Conservation (phyloP, 1,284 basidiomycete species). For the Paramarasmius palmivorus region DNA sequence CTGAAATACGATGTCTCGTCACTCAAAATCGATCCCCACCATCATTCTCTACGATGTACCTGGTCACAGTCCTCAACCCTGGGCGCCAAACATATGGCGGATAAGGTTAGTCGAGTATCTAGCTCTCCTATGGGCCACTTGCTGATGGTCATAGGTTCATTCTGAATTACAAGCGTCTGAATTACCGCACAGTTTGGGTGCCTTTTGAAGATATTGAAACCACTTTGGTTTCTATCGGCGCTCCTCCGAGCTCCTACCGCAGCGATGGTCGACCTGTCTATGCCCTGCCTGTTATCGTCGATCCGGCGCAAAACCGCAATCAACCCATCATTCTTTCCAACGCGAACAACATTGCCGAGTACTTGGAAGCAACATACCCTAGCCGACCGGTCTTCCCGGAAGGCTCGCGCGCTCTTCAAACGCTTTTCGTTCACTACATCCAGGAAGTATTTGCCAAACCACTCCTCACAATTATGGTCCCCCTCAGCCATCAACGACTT, state of each 20-base stretch:
- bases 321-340: conserved; percentile 53
- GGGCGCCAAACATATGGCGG: conserved; percentile 75
- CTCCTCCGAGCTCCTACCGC: conserved; percentile 51
- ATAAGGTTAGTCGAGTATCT: conserved; percentile 27
- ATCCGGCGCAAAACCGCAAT: conserved; percentile 37
- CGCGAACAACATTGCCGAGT: conserved; percentile 64
- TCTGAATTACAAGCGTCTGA: conserved; percentile 70
- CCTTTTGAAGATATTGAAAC: conserved; percentile 67
- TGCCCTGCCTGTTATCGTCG: conserved; percentile 65
- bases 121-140: background rate
- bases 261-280: conserved; percentile 63
- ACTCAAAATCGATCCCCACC: conserved; percentile 17
- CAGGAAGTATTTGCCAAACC: conserved; percentile 67
- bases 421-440: conserved; percentile 68
- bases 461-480: conserved; percentile 68
- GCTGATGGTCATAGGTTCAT: conserved; percentile 50
- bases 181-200: conserved; percentile 67
- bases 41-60: conserved; percentile 70
- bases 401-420: conserved; percentile 64
- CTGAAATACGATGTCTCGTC: conserved; percentile 5
- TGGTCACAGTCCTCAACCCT: conserved; percentile 59
- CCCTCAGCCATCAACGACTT: conserved; percentile 61
- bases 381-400: conserved; percentile 69
- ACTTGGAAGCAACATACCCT: conserved; percentile 67
- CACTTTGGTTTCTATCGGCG: conserved; percentile 57